Evolutionary conservation across 441 rosid species (phyloP).

Genomic region (Gossypium lobatum): DNA sequence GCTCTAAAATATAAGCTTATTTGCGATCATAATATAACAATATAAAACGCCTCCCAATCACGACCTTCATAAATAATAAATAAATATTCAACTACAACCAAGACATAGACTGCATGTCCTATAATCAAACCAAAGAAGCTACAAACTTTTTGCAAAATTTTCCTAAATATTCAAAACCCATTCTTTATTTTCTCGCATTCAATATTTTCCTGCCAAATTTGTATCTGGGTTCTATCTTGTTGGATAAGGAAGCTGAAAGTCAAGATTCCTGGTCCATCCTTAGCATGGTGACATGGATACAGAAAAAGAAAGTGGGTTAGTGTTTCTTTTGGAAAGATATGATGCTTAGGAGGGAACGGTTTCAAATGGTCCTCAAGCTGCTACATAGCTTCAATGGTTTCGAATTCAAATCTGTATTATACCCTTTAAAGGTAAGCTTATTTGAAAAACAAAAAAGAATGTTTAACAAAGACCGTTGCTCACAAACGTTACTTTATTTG

Average conservation of each 20-base stretch:
- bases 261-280: neutral
- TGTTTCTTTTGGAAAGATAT: constrained; percentile 1
- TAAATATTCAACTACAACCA: constrained; percentile 17
- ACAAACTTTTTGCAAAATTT: neutral
- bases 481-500: constrained; percentile 20
- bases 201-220: constrained; percentile 5
- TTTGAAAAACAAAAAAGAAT: constrained; percentile 9
- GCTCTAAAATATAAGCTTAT: constrained; percentile 4
- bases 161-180: constrained; percentile 8
- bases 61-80: constrained; percentile 11
- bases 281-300: constrained; percentile 9
- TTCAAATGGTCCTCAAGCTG: constrained; percentile 25
- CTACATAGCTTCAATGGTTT: constrained; percentile 24
- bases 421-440: constrained; percentile 38
- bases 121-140: neutral
- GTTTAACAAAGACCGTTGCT: constrained; percentile 37
- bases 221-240: constrained; percentile 18
- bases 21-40: neutral
- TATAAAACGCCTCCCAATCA: neutral
- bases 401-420: constrained; percentile 29
- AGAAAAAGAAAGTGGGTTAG: constrained; percentile 8
- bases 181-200: neutral
- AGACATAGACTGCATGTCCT: constrained; percentile 8
- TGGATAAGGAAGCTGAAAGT: constrained; percentile 10
- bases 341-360: constrained; percentile 37